These are phyloP conservation scores for Fusarium sp. DNA, from an alignment of 2,329 filamentous ascomycete genomes.

Conservation along the genomic window DNA sequence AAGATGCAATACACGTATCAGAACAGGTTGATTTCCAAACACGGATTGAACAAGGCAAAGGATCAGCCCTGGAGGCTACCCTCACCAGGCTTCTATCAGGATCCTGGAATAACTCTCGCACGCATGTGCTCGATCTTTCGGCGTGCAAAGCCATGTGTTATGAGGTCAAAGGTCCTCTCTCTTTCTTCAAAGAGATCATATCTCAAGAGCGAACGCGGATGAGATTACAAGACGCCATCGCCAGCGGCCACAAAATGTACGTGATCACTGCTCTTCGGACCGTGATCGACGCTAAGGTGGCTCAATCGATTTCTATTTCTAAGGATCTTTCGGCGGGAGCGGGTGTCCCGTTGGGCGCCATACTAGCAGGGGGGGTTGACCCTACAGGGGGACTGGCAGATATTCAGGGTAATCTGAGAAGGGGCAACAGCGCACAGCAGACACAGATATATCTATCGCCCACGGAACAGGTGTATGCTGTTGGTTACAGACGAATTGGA, in stretches of 20 bases:
- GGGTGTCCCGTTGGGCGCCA: not conserved
- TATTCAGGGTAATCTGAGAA: not conserved
- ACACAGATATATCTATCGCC: not conserved
- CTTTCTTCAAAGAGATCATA: not conserved
- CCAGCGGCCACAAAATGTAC: not conserved
- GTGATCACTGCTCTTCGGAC: not conserved
- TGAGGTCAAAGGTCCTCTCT: not conserved
- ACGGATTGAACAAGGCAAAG: accelerated
- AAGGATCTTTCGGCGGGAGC: not conserved
- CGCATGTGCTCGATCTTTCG: not conserved
- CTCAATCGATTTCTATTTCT: not conserved
- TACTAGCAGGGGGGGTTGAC: not conserved
- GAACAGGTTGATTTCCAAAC: not conserved
- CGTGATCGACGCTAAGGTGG: accelerated
- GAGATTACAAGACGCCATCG: not conserved
- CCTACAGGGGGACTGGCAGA: not conserved
- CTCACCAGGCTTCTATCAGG: not conserved
- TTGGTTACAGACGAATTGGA: not conserved
- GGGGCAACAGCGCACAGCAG: not conserved
- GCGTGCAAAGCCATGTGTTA: not conserved
- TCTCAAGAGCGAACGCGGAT: not conserved
- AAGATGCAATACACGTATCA: not conserved
- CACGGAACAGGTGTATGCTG: not conserved
- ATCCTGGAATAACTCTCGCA: accelerated
- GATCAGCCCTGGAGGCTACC: accelerated